phyloP scores from a whole-genome alignment of 306 rosid genomes.

The Vicia sativa region DNA sequence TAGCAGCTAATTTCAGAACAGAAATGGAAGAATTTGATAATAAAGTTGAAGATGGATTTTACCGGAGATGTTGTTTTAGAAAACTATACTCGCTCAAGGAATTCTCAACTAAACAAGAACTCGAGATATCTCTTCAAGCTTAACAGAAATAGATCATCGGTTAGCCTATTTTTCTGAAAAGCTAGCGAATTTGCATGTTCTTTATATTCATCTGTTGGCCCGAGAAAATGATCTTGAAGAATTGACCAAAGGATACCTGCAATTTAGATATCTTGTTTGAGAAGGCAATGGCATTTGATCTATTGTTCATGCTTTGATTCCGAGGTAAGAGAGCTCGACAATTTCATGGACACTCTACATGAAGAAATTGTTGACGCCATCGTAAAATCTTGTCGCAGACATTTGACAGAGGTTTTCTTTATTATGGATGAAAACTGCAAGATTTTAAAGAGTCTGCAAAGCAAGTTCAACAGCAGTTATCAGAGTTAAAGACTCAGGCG shows the following conservation, averaged over 20 bases:
- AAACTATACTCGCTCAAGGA: constrained; percentile 41
- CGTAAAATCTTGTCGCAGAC: constrained; percentile 65
- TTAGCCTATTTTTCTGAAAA: constrained; percentile 84
- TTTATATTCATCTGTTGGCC: constrained; percentile 62
- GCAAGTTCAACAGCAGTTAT: constrained; percentile 69
- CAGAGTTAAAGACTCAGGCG: constrained; percentile 73
- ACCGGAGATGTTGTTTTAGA: constrained; percentile 43
- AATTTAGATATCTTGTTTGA: constrained; percentile 52
- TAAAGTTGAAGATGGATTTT: constrained; percentile 40
- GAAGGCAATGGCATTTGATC: constrained; percentile 66
- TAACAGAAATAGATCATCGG: constrained; percentile 72
- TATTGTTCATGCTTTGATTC: constrained; percentile 72
- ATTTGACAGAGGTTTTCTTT: constrained; percentile 56
- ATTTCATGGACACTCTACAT: constrained; percentile 70
- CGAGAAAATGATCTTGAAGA: constrained; percentile 77
- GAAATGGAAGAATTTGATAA: constrained; percentile 57
- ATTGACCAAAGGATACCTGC: constrained; percentile 48
- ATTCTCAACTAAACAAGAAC: constrained; percentile 50
- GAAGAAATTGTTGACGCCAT: constrained; percentile 71
- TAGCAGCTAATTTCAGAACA: constrained; percentile 35
- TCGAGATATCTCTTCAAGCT: constrained; percentile 59
- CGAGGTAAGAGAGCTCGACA: constrained; percentile 77
- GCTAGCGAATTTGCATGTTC: constrained; percentile 73
- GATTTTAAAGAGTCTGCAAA: constrained; percentile 72
- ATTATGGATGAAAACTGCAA: constrained; percentile 65